These are phyloP conservation scores for Bipolaris victoriae DNA, from an alignment of 2,329 filamentous ascomycete genomes.

Conservation along the genomic window DNA sequence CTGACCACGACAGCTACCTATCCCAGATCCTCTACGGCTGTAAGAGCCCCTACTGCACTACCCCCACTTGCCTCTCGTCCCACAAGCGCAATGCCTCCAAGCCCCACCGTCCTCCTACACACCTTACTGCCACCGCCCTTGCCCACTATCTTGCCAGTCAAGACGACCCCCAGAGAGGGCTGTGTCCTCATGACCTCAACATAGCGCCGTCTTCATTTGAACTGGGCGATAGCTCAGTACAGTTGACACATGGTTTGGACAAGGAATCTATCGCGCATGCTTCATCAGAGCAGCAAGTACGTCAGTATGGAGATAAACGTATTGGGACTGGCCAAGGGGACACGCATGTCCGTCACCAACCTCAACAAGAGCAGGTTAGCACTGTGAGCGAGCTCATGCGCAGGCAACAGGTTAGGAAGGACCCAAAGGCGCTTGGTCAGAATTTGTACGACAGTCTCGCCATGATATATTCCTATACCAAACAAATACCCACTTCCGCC, in stretches of 20 bases:
- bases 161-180: conserved; percentile 72
- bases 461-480: conserved; percentile 45
- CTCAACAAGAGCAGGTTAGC: neutral
- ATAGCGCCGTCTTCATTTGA: conserved; percentile 38
- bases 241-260: neutral
- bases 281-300: conserved; percentile 1
- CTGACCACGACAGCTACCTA: conserved; percentile 66
- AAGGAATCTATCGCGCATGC: conserved; percentile 17
- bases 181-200: conserved; percentile 64
- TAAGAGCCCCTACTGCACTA: conserved; percentile 70
- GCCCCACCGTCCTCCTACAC: conserved; percentile 78
- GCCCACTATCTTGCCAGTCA: conserved; percentile 81
- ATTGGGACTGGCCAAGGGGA: neutral
- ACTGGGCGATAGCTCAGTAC: conserved; percentile 20
- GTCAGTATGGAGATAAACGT: neutral
- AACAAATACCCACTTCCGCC: conserved; percentile 35
- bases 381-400: conserved; percentile 27
- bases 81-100: conserved; percentile 70
- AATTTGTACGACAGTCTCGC: conserved; percentile 56
- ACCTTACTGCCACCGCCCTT: conserved; percentile 79
- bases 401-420: conserved; percentile 52
- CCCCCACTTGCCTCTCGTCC: conserved; percentile 80
- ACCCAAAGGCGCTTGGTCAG: conserved; percentile 68
- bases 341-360: neutral
- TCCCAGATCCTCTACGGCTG: conserved; percentile 84